Evolutionary conservation across 2,329 filamentous ascomycete genomes (phyloP), one percentile per base, ranked within the genome.

Genomic region (Triangularia verruculosa): DNA sequence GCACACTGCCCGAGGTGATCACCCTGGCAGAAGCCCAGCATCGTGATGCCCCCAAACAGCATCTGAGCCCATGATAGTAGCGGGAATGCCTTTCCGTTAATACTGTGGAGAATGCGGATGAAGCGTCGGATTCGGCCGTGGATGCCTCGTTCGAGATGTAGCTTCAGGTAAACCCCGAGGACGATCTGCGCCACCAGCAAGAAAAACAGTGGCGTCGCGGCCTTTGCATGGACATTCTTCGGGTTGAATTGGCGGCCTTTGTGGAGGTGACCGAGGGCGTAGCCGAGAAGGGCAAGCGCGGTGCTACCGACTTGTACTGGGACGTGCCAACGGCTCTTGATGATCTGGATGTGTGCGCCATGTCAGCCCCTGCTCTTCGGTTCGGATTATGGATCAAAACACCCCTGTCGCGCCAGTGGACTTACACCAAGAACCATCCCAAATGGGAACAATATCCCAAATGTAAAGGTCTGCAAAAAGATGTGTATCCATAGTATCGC

Each of bases 371-470:
- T 30, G 25, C 22, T 30, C n/a, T 47, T 47, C 39, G 39, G 15
- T 47, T 47, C 39, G 5, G 13, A 9, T 1, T 24, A 22, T 2
- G 4, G 51, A 27, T 15, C 1, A 54, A 9, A 15, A 43, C 22
- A 9, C 43, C 24, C 24, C 34, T 30, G 11, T 11, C 30, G 52
- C 20, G 53, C 2, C 4, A n/a, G 9, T 39, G 3, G 1, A 79
- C 89, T 72, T 86, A 95, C 91, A 64, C 94, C 94, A 17, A 97
- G 81, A 51, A 98, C 93, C 94, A 99, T 98, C 71, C 95, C 95
- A 15, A 92, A 83, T 11, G 95, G 95, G 73, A 97, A 98, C 64
- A 98, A 86, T 70, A 99, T 83, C 66, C 95, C 95, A 81, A 96
- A 98, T 63, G 93, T 87, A 64, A 95, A 73, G 75, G 88, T 89